A percentile compares a stretch with the other conserved stretches of the same genome.
Conservation (phyloP, 2,329 filamentous ascomycete genomes). For the Cladosporium sp. region DNA sequence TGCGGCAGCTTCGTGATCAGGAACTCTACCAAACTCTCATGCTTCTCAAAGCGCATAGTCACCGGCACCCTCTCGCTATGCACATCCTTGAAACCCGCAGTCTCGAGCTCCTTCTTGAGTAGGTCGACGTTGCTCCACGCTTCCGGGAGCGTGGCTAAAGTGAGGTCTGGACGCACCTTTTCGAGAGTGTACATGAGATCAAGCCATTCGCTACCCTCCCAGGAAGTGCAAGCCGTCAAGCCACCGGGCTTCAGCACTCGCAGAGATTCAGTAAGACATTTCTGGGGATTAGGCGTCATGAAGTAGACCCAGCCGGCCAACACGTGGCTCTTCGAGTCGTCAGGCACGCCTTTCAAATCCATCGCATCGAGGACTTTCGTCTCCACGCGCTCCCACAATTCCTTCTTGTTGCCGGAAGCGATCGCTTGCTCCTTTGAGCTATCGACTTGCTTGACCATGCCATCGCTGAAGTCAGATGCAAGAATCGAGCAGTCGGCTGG, state of each 20-base stretch:
- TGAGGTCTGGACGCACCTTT: conserved; percentile 19
- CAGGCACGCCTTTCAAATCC: conserved; percentile 21
- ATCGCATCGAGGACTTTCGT: conserved; percentile 25
- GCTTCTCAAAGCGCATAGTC: conserved; percentile 21
- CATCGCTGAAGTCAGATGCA: conserved; percentile 28
- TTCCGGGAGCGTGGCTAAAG: conserved; percentile 20
- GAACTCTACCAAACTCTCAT: conserved; percentile 20
- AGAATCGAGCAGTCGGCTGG: conserved; percentile 19
- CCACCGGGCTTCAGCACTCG: conserved; percentile 26
- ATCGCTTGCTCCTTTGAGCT: conserved; percentile 8
- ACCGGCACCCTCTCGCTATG: conserved; percentile 21
- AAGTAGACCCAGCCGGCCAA: conserved; percentile 32
- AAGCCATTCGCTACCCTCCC: conserved; percentile 28
- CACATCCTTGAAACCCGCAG: conserved; percentile 28
- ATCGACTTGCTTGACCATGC: conserved; percentile 27
- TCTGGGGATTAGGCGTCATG: conserved; percentile 25
- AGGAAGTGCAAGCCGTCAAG: conserved; percentile 24
- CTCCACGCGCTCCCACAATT: conserved; percentile 24
- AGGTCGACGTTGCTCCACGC: conserved; percentile 22
- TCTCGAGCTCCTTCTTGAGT: conserved; percentile 22
- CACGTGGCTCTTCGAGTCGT: conserved; percentile 26
- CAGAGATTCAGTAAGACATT: conserved; percentile 22
- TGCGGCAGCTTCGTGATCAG: conserved; percentile 23
- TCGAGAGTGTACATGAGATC: conserved; percentile 21
- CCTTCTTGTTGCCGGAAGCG: conserved; percentile 9